A percentile compares a stretch with the other conserved stretches of the same genome.
Conservation (phyloP, 1,284 basidiomycete species). For the Taiwanofungus camphoratus region DNA sequence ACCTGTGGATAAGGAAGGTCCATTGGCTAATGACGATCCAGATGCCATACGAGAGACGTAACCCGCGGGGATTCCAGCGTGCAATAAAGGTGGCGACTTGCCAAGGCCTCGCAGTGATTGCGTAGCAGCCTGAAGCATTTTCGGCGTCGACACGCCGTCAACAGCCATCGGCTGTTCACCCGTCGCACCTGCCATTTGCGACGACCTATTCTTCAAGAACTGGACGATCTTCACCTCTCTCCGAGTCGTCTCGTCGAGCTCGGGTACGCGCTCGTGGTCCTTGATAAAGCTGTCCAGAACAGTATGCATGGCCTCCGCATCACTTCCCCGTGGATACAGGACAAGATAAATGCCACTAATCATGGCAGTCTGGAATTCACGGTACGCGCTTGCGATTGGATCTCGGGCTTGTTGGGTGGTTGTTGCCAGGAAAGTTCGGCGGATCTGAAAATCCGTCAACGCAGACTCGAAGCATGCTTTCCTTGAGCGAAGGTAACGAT, state of each 20-base stretch:
- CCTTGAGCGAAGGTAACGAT: conserved; percentile 71
- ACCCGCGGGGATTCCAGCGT: not conserved
- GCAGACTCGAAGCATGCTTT: conserved; percentile 77
- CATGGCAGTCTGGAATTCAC: conserved; percentile 83
- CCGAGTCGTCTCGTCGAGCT: conserved; percentile 76
- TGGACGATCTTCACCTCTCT: conserved; percentile 77
- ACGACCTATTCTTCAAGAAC: conserved; percentile 65
- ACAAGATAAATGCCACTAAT: conserved; percentile 80
- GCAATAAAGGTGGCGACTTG: not conserved
- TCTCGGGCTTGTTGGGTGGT: conserved; percentile 57
- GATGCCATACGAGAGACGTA: conserved; percentile 13
- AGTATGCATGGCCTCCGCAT: conserved; percentile 64
- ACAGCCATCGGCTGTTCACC: conserved; percentile 10
- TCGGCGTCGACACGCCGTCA: not conserved
- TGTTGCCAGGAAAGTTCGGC: conserved; percentile 57
- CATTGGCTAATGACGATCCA: not conserved
- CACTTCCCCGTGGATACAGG: conserved; percentile 64
- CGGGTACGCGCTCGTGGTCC: conserved; percentile 61
- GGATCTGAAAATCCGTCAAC: conserved; percentile 68
- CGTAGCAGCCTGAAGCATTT: conserved; percentile 3
- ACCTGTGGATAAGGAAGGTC: not conserved
- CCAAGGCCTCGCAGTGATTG: not conserved
- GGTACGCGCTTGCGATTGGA: conserved; percentile 72
- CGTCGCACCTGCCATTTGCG: conserved; percentile 40
- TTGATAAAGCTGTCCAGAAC: conserved; percentile 74